Conservation (phyloP, 2,329 filamentous ascomycete genomes). For the Alternaria longipes region DNA sequence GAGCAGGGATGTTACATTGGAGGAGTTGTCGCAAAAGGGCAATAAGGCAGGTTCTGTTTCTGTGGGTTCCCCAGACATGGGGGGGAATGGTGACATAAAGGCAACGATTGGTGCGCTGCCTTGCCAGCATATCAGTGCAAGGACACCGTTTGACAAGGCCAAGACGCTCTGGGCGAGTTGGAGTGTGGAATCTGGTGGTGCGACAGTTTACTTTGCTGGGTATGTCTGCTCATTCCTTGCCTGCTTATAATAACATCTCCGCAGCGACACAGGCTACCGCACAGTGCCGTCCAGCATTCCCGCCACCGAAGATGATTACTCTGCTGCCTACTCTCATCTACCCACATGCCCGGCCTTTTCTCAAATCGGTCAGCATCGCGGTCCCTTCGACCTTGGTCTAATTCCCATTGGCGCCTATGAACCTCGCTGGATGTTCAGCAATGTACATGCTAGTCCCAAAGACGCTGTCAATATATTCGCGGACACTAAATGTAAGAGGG, state of each 20-base stretch:
- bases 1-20: slow-evolving; percentile 75
- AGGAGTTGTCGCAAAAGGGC: slow-evolving; percentile 31
- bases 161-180: slow-evolving; percentile 89
- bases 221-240: slow-evolving; percentile 41
- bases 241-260: neutral
- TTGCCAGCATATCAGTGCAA: slow-evolving; percentile 81
- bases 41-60: slow-evolving; percentile 15
- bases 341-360: slow-evolving; percentile 85
- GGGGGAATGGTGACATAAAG: slow-evolving; percentile 60
- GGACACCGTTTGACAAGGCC: slow-evolving; percentile 73
- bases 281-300: slow-evolving; percentile 72
- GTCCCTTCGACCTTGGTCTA: slow-evolving; percentile 88
- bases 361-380: slow-evolving; percentile 79
- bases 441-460: slow-evolving; percentile 85
- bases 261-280: slow-evolving; percentile 89
- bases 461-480: slow-evolving; percentile 90
- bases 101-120: slow-evolving; percentile 82
- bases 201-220: slow-evolving; percentile 84
- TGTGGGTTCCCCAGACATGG: slow-evolving; percentile 13
- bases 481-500: slow-evolving; percentile 79
- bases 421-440: slow-evolving; percentile 76
- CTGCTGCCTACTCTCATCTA: slow-evolving; percentile 66
- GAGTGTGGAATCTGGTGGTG: slow-evolving; percentile 76
- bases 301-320: slow-evolving; percentile 73
- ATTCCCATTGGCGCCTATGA: slow-evolving; percentile 94